A percentile compares a stretch with the other conserved stretches of the same genome.
These are phyloP conservation scores for Waltergamsia citrina DNA, from an alignment of 2,329 filamentous ascomycete genomes.

Conservation along the genomic window DNA sequence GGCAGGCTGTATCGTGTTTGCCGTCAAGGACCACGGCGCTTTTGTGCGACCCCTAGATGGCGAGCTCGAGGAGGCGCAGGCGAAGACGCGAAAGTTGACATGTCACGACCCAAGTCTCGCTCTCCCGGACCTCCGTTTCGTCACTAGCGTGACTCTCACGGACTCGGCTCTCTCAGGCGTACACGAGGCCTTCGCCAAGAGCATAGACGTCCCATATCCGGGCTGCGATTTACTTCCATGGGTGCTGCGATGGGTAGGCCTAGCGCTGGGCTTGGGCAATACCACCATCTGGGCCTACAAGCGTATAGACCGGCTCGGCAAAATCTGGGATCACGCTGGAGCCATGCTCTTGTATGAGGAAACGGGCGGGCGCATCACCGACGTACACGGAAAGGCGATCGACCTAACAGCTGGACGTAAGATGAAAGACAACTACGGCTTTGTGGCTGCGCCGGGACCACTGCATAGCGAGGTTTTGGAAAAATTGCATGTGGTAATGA, in stretches of 20 bases:
- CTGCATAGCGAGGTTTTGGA: slow-evolving; percentile 38
- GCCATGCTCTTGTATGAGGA: slow-evolving; percentile 51
- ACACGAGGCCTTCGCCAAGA: slow-evolving; percentile 31
- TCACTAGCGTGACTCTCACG: slow-evolving; percentile 35
- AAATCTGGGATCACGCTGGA: slow-evolving; percentile 52
- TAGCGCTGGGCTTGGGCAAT: slow-evolving; percentile 43
- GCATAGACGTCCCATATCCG: slow-evolving; percentile 19
- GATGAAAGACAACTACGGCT: slow-evolving; percentile 42
- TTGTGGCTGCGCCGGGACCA: slow-evolving; percentile 39
- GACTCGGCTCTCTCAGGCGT: slow-evolving; percentile 38
- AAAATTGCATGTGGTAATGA: slow-evolving; percentile 71
- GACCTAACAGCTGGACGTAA: slow-evolving; percentile 37
- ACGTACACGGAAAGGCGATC: slow-evolving; percentile 41
- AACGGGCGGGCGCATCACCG: slow-evolving; percentile 43
- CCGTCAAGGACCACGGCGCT: slow-evolving; percentile 36
- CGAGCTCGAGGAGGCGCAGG: neutral
- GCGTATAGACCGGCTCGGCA: slow-evolving; percentile 33
- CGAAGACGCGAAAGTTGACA: neutral
- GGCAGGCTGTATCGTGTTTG: slow-evolving; percentile 40
- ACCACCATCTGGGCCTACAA: slow-evolving; percentile 49
- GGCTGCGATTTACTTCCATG: slow-evolving; percentile 45
- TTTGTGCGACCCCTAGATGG: slow-evolving; percentile 18
- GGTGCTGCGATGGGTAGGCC: slow-evolving; percentile 44
- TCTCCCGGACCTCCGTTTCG: slow-evolving; percentile 25
- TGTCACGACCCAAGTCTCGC: slow-evolving; percentile 11